These are phyloP conservation scores for Polyporus tsugae DNA, from an alignment of 1,284 basidiomycete species.

Conservation along the genomic window DNA sequence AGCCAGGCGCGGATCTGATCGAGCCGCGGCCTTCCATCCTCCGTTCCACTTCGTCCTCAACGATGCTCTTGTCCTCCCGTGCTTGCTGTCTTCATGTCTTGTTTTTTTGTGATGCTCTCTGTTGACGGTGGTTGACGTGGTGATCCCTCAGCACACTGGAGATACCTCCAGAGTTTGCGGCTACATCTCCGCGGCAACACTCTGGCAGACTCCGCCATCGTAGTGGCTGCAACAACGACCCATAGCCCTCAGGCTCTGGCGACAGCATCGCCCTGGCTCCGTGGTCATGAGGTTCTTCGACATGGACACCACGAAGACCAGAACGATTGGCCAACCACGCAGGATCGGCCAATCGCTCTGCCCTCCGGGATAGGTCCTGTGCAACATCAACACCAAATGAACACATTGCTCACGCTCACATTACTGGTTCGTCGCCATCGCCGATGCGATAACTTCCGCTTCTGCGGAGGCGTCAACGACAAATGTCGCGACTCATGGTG, in stretches of 20 bases:
- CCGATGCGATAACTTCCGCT: neutral
- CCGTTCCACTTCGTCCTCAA: neutral
- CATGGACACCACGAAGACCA: neutral
- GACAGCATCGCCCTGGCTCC: neutral
- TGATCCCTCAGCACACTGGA: neutral
- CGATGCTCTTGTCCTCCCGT: neutral
- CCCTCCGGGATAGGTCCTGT: neutral
- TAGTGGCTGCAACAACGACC: neutral
- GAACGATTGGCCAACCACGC: neutral
- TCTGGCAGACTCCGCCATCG: neutral
- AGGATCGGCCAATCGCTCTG: conserved; percentile 4
- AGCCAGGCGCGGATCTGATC: neutral
- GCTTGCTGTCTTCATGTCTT: neutral
- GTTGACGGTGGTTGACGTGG: neutral
- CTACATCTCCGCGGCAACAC: neutral
- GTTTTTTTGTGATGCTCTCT: neutral
- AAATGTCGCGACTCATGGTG: neutral
- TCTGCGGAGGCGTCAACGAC: neutral
- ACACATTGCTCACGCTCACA: conserved; percentile 7
- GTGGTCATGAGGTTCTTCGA: neutral
- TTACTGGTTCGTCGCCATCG: neutral
- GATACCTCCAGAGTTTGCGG: neutral
- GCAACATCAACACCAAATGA: neutral
- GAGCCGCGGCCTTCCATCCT: neutral
- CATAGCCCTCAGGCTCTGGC: neutral